Evolutionary conservation across 2,329 filamentous ascomycete species (phyloP), one percentile per base, ranked within the genome.

Genomic region (Exophiala xenobiotica): DNA sequence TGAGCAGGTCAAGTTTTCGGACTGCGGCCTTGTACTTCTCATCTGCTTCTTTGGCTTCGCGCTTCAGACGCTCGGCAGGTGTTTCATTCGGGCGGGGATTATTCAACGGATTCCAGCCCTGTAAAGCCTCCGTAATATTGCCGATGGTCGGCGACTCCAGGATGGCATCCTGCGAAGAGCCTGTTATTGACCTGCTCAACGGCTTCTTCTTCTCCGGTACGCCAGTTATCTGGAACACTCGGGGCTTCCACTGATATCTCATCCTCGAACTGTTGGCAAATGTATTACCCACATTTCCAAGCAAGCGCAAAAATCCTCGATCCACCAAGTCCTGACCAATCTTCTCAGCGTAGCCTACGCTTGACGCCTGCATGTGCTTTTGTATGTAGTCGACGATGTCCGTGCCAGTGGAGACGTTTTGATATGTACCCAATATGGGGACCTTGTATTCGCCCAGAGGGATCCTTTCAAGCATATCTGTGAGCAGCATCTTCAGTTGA

Each of bases 251-350:
- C 70, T 99, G 93, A 69, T 99, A 99, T 68, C 88, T 92, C 83
- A 97, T 87, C 71, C 87, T 90, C 59, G 91, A 96, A 77, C 91
- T 97, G 73, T 99, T 99, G 63, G 92, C 91, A 67, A 99, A 99
- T 1, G 87, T 89, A 72, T 82, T 97, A 54, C 93, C 93, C 47
- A 99, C 91, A 64, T 93, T 96, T 59, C 93, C 93, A 56, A 99
- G 83, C 46, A 99, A 77, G 45, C 93, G 85, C 65, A 99, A 75
- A 66, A 96, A 92, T 29, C 93, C 92, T 66, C 88, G 83, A 22
- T 82, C 76, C 46, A 96, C 85, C 60, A 99, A 78, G 68, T 99
- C 93, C 72, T 99, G 93, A 8, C 93, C 93, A 60, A 99, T 92
- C 39, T 87, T 82, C 77, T 99, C 93, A 7, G 93, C 89, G 66